Evolutionary conservation across 2,329 filamentous ascomycete genomes (phyloP), one percentile per base, ranked within the genome.

Genomic region (Trichoderma afroharzianum): DNA sequence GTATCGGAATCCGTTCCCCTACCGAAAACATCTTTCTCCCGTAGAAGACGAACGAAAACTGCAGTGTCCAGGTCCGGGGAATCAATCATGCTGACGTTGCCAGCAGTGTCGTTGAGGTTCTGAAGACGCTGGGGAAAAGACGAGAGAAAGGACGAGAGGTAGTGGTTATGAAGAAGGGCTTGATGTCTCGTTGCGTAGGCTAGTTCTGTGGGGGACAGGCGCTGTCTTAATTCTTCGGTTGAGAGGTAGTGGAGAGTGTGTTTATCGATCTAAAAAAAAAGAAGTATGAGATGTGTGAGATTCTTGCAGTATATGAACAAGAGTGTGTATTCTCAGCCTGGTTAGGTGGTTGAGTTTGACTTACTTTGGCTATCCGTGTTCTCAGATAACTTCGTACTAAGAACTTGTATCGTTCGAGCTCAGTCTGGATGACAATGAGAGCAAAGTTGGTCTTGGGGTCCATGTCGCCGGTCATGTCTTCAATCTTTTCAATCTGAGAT

Each of bases 341-440:
- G 15, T 53, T 12, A n/a, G 26, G 18, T 59, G 11, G 15, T 11
- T 30, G n/a, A 18, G 11, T 3, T 28, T 9, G 39, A 77, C 72
- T 73, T 83, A 93, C 93, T 88, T 99, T 98, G 68, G 93, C 90
- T 71, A 98, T 90, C n/a, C 96, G 88, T 11, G 93, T 91, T 68
- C 97, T 88, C 70, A 99, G 82, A 75, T 95, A 92, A 74, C 92
- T 92, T 73, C 96, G 88, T 21, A 98, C 88, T 26, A 99, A 86
- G 78, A 94, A 99, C 83, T 97, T 97, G 82, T 93, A 97, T 59
- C 96, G 88, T 80, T 98, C 95, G 69, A 99, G 88, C 83, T 99
- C 96, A 7, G 97, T 98, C 84, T 99, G 96, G 69, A 98, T 91
- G 73, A 99, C 92, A 63, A 98, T 97, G 78, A 98, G 90, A 73